Conservation (phyloP, 148 eudicot genomes). For the Limonium bicolor region DNA sequence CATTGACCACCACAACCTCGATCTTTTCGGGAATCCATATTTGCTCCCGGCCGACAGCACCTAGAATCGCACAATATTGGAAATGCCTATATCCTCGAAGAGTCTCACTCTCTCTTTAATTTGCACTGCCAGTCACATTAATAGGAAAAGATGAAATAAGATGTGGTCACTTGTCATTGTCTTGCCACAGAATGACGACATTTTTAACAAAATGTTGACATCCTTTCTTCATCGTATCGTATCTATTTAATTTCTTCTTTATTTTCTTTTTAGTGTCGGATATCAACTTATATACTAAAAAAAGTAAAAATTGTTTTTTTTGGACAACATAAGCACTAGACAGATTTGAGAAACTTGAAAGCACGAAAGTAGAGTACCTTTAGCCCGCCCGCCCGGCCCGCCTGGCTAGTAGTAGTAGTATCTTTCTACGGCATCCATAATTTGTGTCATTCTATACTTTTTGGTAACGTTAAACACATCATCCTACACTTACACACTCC, state of each 20-base stretch:
- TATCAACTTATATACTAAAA: not conserved
- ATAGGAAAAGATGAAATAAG: too few relatives aligned
- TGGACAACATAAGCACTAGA: not conserved
- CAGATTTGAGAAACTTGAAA: not conserved
- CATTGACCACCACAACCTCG: too few relatives aligned
- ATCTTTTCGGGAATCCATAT: not conserved
- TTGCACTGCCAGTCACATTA: too few relatives aligned
- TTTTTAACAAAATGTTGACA: conserved; percentile 20
- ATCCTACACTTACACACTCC: too few relatives aligned
- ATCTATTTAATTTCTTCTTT: not conserved
- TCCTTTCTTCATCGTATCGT: conserved; percentile 4
- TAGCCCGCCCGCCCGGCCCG: too few relatives aligned
- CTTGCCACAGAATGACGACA: conserved; percentile 19
- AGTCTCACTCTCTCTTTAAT: too few relatives aligned
- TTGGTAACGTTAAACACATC: too few relatives aligned
- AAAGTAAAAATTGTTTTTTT: not conserved
- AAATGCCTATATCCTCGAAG: too few relatives aligned
- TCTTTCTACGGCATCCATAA: not conserved
- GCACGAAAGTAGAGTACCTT: too few relatives aligned
- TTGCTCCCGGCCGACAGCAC: not conserved
- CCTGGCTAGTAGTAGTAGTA: not conserved
- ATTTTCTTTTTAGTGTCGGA: not conserved
- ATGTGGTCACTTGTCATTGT: not conserved
- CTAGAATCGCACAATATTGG: too few relatives aligned
- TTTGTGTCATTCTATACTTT: too few relatives aligned